Evolutionary conservation across 176 grass and related monocot genomes (phyloP).

Genomic region (Oryza meridionalis): DNA sequence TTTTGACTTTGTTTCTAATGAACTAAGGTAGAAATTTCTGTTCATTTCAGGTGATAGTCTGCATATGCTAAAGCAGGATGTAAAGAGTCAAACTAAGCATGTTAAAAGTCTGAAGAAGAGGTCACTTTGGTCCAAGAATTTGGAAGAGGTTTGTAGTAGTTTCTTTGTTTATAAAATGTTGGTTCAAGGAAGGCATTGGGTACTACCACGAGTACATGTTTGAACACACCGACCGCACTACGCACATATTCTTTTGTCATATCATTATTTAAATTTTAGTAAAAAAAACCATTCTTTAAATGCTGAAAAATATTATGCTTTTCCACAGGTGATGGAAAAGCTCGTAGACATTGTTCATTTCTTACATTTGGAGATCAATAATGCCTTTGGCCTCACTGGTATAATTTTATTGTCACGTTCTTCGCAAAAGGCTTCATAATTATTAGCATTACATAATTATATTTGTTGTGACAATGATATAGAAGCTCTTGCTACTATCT

Average conservation of each 20-base stretch:
- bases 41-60: constrained; percentile 77
- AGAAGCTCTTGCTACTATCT: constrained; percentile 34
- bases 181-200: constrained; percentile 31
- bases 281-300: background rate
- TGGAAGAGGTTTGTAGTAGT: constrained; percentile 85
- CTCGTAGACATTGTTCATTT: constrained; percentile 89
- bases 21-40: constrained; percentile 28
- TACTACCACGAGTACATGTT: constrained; percentile 19
- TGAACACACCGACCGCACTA: constrained; percentile 3
- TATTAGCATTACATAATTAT: background rate
- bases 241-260: background rate
- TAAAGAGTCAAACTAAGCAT: constrained; percentile 86
- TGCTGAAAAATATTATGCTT: constrained; percentile 33
- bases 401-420: constrained; percentile 43
- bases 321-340: constrained; percentile 80
- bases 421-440: constrained; percentile 20
- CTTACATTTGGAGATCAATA: constrained; percentile 79
- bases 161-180: constrained; percentile 42
- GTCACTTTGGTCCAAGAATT: constrained; percentile 92
- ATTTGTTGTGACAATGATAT: constrained; percentile 32
- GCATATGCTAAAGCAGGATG: constrained; percentile 86
- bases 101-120: constrained; percentile 90
- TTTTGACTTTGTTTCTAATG: background rate
- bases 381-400: constrained; percentile 75
- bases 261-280: constrained; percentile 1